These are phyloP conservation scores for Mortierella sp. DNA, from an alignment of 371 early-diverging fungal genomes.

Conservation along the genomic window DNA sequence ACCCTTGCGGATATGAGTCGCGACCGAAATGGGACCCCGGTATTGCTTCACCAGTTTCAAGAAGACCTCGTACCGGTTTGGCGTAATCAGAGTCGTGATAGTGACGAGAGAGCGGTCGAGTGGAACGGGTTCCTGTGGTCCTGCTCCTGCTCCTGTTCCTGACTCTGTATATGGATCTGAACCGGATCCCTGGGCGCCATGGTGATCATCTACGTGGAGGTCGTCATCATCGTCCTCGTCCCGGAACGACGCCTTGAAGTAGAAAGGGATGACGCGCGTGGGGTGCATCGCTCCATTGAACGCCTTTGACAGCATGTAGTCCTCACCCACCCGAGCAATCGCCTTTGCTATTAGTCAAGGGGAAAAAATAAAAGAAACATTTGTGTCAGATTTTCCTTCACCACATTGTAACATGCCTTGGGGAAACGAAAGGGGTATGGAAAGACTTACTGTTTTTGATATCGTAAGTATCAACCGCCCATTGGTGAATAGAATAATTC, in stretches of 20 bases:
- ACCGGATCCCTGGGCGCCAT: background rate
- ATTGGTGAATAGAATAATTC: constrained; percentile 39
- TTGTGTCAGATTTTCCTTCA: background rate
- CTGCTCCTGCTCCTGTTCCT: background rate
- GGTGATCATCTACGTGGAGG: constrained; percentile 32
- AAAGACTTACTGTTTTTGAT: constrained; percentile 33
- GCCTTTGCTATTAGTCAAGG: constrained; percentile 28
- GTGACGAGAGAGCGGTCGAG: constrained; percentile 51
- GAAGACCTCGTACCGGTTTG: constrained; percentile 62
- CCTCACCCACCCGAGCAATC: constrained; percentile 40
- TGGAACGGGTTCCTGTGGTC: constrained; percentile 10
- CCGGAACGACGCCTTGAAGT: constrained; percentile 52
- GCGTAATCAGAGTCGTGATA: constrained; percentile 63
- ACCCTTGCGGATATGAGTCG: constrained; percentile 65
- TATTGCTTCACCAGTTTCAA: constrained; percentile 62
- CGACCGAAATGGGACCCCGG: constrained; percentile 66
- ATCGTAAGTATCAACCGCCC: constrained; percentile 37
- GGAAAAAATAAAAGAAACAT: background rate
- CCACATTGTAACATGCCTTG: background rate
- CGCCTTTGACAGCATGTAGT: constrained; percentile 60
- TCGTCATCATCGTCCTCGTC: constrained; percentile 51
- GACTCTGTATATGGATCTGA: background rate
- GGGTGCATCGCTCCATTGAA: constrained; percentile 62
- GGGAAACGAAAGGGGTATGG: background rate
- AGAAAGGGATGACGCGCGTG: constrained; percentile 61